A percentile compares a stretch with the other conserved stretches of the same genome.
Conservation (phyloP, 495 filamentous ascomycete species). For the Amniculicola lignicola region DNA sequence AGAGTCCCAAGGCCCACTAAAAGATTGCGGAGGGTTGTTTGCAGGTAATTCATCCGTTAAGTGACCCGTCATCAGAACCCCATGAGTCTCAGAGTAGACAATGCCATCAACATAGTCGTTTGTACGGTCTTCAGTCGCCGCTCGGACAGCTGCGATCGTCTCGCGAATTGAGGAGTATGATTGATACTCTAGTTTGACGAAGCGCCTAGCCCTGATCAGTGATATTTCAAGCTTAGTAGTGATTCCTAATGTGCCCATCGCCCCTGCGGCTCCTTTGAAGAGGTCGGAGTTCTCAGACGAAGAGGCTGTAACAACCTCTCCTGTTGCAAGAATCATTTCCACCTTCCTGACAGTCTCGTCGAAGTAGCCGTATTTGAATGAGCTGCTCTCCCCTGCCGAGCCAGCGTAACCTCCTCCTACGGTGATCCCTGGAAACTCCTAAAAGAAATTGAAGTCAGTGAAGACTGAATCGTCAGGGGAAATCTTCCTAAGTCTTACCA, state of each 20-base stretch:
- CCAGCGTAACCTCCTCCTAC: conserved; percentile 60
- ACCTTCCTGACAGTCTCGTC: conserved; percentile 51
- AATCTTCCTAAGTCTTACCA: conserved; percentile 28
- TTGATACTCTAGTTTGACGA: conserved; percentile 52
- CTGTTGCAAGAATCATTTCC: conserved; percentile 57
- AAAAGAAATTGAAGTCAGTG: neutral
- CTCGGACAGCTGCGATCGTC: conserved; percentile 36
- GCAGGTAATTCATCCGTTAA: conserved; percentile 41
- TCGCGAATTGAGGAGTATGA: neutral
- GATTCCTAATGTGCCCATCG: conserved; percentile 55
- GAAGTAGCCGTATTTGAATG: conserved; percentile 57
- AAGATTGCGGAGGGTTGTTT: conserved; percentile 41
- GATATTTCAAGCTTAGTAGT: conserved; percentile 50
- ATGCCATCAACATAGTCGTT: conserved; percentile 41
- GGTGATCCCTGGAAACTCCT: conserved; percentile 63
- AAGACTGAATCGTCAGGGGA: neutral
- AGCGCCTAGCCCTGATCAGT: conserved; percentile 50
- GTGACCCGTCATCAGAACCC: conserved; percentile 51
- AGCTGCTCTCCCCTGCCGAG: conserved; percentile 56
- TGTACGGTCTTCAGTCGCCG: conserved; percentile 33
- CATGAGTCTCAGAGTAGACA: conserved; percentile 49
- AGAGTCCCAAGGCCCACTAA: conserved; percentile 42
- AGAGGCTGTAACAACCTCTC: conserved; percentile 46
- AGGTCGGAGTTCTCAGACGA: conserved; percentile 45
- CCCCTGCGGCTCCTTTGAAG: conserved; percentile 53